phyloP scores from a whole-genome alignment of 2,329 filamentous ascomycete species.

The Tolypocladium cylindrosporum region DNA sequence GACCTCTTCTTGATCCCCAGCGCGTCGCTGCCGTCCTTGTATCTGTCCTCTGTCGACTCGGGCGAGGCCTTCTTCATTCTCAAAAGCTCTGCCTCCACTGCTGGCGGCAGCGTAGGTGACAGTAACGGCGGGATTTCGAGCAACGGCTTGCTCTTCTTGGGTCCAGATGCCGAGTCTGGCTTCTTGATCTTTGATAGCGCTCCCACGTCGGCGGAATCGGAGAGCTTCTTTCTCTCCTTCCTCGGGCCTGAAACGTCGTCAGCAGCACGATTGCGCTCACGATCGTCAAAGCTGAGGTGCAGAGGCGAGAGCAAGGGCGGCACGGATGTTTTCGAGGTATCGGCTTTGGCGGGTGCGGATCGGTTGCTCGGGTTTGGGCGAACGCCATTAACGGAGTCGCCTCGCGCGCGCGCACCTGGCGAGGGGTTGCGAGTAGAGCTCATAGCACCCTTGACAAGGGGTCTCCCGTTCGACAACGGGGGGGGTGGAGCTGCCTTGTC shows the following conservation, averaged over 20 bases:
- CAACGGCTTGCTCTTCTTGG: constrained; percentile 28
- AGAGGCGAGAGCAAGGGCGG: constrained; percentile 45
- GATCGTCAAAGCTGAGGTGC: constrained; percentile 33
- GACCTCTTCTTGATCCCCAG: constrained; percentile 15
- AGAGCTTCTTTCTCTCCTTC: constrained; percentile 19
- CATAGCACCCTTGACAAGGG: constrained; percentile 19
- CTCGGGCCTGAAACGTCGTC: constrained; percentile 17
- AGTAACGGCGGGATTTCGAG: constrained; percentile 37
- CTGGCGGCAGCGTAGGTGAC: constrained; percentile 44
- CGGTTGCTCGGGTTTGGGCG: constrained; percentile 23
- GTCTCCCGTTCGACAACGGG: constrained; percentile 26
- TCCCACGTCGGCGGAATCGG: constrained; percentile 16
- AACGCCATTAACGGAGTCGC: constrained; percentile 32
- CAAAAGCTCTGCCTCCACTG: constrained; percentile 32
- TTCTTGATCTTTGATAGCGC: constrained; percentile 20
- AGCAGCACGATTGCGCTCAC: constrained; percentile 7
- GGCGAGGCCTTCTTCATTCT: constrained; percentile 19
- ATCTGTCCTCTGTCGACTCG: constrained; percentile 10
- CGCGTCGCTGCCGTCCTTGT: constrained; percentile 11
- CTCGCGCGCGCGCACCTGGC: constrained; percentile 27
- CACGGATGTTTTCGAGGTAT: constrained; percentile 29
- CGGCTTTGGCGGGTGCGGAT: constrained; percentile 26
- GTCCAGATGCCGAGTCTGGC: constrained; percentile 12
- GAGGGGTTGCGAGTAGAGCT: constrained; percentile 18
- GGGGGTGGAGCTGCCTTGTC: constrained; percentile 12